These are phyloP conservation scores for Ophiocordyceps robertsii DNA, from an alignment of 2,329 filamentous ascomycete species.

Conservation along the genomic window DNA sequence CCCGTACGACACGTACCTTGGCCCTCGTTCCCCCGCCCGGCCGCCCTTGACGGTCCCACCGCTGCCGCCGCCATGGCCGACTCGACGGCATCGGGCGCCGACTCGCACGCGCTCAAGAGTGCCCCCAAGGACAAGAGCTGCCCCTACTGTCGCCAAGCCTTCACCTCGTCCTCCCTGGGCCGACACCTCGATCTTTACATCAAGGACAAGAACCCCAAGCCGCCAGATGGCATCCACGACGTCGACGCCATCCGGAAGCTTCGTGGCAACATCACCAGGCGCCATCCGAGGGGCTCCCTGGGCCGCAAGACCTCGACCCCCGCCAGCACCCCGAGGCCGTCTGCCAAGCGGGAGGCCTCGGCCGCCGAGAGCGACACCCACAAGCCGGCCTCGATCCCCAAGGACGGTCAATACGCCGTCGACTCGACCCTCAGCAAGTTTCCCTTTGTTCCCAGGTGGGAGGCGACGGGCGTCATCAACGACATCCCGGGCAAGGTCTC, in stretches of 20 bases:
- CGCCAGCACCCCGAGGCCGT: slow-evolving; percentile 31
- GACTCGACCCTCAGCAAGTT: slow-evolving; percentile 40
- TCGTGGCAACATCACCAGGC: slow-evolving; percentile 72
- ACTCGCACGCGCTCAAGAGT: slow-evolving; percentile 24
- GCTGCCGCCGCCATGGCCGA: slow-evolving; percentile 16
- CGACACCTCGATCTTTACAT: slow-evolving; percentile 92
- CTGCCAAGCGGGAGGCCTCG: slow-evolving; percentile 23
- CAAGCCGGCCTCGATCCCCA: slow-evolving; percentile 24
- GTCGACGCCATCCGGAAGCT: slow-evolving; percentile 79
- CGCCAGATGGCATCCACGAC: slow-evolving; percentile 75
- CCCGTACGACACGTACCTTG: background rate
- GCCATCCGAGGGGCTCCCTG: slow-evolving; percentile 60
- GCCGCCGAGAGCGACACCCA: slow-evolving; percentile 24
- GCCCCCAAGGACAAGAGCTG: slow-evolving; percentile 76
- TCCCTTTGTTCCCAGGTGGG: slow-evolving; percentile 52
- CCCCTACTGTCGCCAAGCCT: slow-evolving; percentile 76
- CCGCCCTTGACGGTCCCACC: background rate
- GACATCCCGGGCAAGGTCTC: slow-evolving; percentile 40
- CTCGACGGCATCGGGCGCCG: slow-evolving; percentile 17
- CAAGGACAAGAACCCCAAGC: slow-evolving; percentile 82
- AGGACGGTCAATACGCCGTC: slow-evolving; percentile 27
- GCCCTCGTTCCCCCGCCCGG: background rate
- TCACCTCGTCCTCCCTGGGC: slow-evolving; percentile 86
- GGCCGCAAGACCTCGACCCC: slow-evolving; percentile 48
- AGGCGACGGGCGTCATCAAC: slow-evolving; percentile 66